Base-by-base conservation (phyloP, 805 yeast genomes). In the Wickerhamiella sorbophila region DNA sequence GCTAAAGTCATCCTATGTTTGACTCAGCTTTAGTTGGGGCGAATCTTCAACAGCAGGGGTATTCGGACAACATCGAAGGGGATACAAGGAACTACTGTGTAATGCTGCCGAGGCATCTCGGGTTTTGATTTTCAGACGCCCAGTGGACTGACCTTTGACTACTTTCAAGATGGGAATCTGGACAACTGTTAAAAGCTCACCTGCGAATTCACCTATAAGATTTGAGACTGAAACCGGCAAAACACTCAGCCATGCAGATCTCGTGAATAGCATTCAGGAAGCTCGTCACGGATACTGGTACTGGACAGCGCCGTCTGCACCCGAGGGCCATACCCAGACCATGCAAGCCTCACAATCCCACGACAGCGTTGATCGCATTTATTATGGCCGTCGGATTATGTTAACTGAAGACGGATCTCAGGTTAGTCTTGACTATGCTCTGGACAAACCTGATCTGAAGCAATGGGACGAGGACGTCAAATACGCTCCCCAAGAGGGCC, bases 271-370 rank as follows among this genome's bases (percentile, higher is more conserved):
- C 6, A 48, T 70, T 4, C 74, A 77, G 1, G 72, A 63, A 8
- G 65, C 77, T 44, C 55, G 57, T 31, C 54, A 71, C 38, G 68
- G 69, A 5, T 56, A 74, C 32, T 66, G 66, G 50, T 69, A 78
- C 50, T 61, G 72, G 57, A 63, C 79, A 55, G 71, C 74, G 47
- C 91, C 91, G 5, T 59, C 71, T 3, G 57, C 79, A 22, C 74
- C 74, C 57, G 75, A 75, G 45, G 95, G 95, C 19, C 70, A 79
- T 43, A 60, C 83, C 21, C 95, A 87, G 59, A 85, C 95, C 2
- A 54, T 79, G 56, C 77, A 74, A 53, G 74, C 87, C 36, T 71
- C 78, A 18, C 72, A 74, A 31, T 68, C 69, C 43, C 70, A 70
- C 44, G 64, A 72, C n/a, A 62, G 64, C 33, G 58, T 59, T 22